Evolutionary conservation across 1,139 yeast genomes (phyloP).

Genomic region (Eremothecium cymbalariae): DNA sequence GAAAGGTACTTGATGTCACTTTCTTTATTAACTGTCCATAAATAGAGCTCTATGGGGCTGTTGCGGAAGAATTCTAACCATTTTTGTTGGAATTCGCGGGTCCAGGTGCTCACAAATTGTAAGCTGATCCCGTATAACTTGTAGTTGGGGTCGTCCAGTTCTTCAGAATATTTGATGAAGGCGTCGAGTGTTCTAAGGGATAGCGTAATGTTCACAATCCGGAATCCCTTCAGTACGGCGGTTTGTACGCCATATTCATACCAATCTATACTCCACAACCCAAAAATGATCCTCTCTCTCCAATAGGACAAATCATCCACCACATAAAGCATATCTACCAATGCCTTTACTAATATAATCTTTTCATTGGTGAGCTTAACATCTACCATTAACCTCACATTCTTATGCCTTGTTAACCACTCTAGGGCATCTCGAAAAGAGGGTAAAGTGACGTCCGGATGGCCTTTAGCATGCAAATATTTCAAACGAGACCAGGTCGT

Average conservation of each 20-base stretch:
- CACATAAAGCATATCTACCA: slow-evolving; percentile 42
- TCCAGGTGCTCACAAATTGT: slow-evolving; percentile 36
- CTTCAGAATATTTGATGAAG: slow-evolving; percentile 31
- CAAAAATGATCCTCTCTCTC: slow-evolving; percentile 62
- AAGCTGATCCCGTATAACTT: slow-evolving; percentile 40
- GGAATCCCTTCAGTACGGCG: slow-evolving; percentile 37
- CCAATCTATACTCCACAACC: slow-evolving; percentile 71
- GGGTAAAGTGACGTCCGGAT: slow-evolving; percentile 51
- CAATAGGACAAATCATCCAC: slow-evolving; percentile 52
- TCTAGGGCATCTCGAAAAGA: slow-evolving; percentile 50
- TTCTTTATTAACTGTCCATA: slow-evolving; percentile 72
- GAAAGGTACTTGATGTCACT: slow-evolving; percentile 36
- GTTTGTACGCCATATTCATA: slow-evolving; percentile 43
- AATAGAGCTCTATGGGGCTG: slow-evolving; percentile 47
- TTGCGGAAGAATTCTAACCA: slow-evolving; percentile 33
- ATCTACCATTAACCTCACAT: slow-evolving; percentile 62
- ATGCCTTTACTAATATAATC: slow-evolving; percentile 45
- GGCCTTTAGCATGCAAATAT: slow-evolving; percentile 44
- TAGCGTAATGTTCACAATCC: slow-evolving; percentile 47
- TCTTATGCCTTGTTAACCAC: slow-evolving; percentile 45
- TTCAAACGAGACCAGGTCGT: slow-evolving; percentile 39
- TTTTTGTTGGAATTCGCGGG: slow-evolving; percentile 35
- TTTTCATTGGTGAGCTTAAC: slow-evolving; percentile 67
- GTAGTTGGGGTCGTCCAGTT: slow-evolving; percentile 32
- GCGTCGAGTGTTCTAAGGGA: slow-evolving; percentile 34